Conservation (phyloP, 495 filamentous ascomycete genomes). For the Neurospora sp. region DNA sequence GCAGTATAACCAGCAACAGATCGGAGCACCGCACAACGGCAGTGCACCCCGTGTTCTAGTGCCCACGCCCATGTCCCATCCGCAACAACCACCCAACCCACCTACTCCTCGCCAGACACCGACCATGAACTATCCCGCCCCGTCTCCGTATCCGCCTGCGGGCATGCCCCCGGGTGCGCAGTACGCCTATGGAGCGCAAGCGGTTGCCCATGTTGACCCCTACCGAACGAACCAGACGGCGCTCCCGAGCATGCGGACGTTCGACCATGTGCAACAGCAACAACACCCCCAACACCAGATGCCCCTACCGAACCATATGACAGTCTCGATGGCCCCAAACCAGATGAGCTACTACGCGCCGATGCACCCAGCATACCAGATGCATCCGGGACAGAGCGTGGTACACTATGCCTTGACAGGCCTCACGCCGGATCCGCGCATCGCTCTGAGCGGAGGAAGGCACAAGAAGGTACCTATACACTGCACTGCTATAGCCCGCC, state of each 20-base stretch:
- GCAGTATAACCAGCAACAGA: neutral
- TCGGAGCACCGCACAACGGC: slow-evolving; percentile 10
- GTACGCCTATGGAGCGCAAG: slow-evolving; percentile 42
- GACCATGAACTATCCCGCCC: slow-evolving; percentile 44
- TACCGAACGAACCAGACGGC: slow-evolving; percentile 38
- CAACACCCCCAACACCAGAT: slow-evolving; percentile 33
- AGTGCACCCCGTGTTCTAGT: slow-evolving; percentile 1
- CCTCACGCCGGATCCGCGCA: slow-evolving; percentile 45
- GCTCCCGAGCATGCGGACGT: slow-evolving; percentile 56
- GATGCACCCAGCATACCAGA: slow-evolving; percentile 29
- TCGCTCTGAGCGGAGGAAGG: slow-evolving; percentile 64
- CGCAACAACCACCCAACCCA: slow-evolving; percentile 32
- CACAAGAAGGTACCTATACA: slow-evolving; percentile 67
- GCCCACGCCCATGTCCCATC: slow-evolving; percentile 37
- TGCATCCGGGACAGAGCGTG: slow-evolving; percentile 17
- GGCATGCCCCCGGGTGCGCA: slow-evolving; percentile 42
- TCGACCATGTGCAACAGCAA: slow-evolving; percentile 40
- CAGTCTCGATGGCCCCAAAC: slow-evolving; percentile 20
- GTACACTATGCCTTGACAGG: slow-evolving; percentile 51
- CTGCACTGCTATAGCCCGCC: neutral
- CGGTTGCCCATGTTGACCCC: slow-evolving; percentile 14
- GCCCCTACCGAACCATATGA: slow-evolving; percentile 27
- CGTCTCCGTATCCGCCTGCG: slow-evolving; percentile 41
- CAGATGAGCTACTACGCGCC: slow-evolving; percentile 35
- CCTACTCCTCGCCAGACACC: slow-evolving; percentile 25